phyloP scores from a whole-genome alignment of 192 early-diverging fungal species.

The Piromyces sp. region DNA sequence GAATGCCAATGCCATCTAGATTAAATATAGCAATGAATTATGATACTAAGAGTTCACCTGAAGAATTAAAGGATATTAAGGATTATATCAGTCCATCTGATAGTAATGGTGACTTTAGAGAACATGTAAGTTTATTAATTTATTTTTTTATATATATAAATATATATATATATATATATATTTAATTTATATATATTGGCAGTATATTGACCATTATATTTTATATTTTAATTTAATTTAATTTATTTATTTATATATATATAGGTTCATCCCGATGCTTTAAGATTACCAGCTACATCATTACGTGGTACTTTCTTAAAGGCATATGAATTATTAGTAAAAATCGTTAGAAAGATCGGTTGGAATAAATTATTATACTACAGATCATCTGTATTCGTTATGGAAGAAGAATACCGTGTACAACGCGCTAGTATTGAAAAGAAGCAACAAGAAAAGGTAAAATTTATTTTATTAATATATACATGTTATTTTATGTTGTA shows the following conservation, averaged over 20 bases:
- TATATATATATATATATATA: too few relatives aligned
- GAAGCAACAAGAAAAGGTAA: constrained; percentile 12
- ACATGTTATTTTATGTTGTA: too few relatives aligned
- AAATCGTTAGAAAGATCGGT: constrained; percentile 64
- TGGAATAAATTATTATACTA: constrained; percentile 88
- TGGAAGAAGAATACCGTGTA: constrained; percentile 93
- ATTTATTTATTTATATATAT: too few relatives aligned
- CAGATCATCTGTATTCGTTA: constrained; percentile 84
- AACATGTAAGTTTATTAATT: neutral
- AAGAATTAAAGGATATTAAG: constrained; percentile 38
- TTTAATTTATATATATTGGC: too few relatives aligned
- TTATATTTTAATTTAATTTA: too few relatives aligned
- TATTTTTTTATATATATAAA: too few relatives aligned
- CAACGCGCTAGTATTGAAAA: constrained; percentile 56
- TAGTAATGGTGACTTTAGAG: neutral
- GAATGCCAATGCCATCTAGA: constrained; percentile 75
- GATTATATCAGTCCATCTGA: neutral
- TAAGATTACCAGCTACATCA: constrained; percentile 70
- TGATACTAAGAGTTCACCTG: constrained; percentile 40
- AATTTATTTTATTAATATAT: too few relatives aligned
- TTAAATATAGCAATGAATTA: constrained; percentile 76
- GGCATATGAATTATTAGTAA: constrained; percentile 70
- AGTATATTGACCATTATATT: too few relatives aligned
- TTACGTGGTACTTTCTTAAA: constrained; percentile 84
- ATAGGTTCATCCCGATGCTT: constrained; percentile 44